These are phyloP conservation scores for Saitozyma sp. DNA, from an alignment of 768 basidiomycete genomes.

Conservation along the genomic window DNA sequence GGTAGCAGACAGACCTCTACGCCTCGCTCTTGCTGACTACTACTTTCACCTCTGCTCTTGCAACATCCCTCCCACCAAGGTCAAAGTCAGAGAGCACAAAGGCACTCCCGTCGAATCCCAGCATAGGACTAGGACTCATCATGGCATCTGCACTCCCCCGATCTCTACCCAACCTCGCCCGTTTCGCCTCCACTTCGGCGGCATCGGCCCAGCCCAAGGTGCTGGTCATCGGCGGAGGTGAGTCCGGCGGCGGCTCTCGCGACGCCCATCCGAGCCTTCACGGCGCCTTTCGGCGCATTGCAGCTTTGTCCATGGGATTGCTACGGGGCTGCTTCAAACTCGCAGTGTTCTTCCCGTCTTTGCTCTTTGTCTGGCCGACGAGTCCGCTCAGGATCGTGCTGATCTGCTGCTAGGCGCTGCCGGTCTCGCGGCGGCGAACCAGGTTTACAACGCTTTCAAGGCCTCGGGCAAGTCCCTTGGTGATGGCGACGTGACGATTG, in stretches of 20 bases:
- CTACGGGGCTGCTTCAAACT: background rate
- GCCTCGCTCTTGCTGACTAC: too few species aligned
- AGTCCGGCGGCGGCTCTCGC: conserved; percentile 36
- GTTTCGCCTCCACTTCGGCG: conserved; percentile 45
- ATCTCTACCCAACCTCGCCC: conserved; percentile 19
- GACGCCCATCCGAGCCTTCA: background rate
- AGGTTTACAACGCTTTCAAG: conserved; percentile 78
- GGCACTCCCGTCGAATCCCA: background rate
- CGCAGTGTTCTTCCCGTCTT: too few species aligned
- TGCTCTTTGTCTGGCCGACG: too few species aligned
- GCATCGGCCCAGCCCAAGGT: conserved; percentile 64
- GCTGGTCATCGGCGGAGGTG: conserved; percentile 83
- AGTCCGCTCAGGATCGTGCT: background rate
- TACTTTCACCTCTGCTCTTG: too few species aligned
- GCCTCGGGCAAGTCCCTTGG: conserved; percentile 67
- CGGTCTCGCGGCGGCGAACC: conserved; percentile 79
- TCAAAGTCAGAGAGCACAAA: too few species aligned
- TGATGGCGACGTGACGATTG: conserved; percentile 76
- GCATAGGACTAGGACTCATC: background rate
- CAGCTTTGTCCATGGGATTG: background rate
- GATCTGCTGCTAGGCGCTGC: conserved; percentile 63
- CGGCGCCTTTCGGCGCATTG: background rate
- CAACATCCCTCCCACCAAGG: too few species aligned
- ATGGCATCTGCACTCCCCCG: conserved; percentile 2
- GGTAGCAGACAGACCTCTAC: too few species aligned